Conservation (phyloP, 1,284 basidiomycete genomes). For the Ganoderma sinense region DNA sequence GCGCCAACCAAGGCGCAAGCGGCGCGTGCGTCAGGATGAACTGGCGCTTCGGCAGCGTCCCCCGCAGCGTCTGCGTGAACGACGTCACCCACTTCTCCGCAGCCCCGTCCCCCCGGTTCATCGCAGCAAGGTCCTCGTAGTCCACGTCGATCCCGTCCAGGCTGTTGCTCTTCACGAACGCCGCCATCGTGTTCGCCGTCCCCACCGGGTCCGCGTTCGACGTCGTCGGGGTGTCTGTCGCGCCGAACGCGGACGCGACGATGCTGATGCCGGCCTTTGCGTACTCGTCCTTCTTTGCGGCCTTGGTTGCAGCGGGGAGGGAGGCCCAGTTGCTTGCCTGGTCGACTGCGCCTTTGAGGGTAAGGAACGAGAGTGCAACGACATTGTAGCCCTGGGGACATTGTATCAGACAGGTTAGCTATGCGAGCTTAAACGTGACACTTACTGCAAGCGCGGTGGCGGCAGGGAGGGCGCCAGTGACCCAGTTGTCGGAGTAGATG, state of each 20-base stretch:
- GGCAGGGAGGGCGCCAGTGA: too few species aligned
- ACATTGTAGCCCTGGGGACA: conserved; percentile 25
- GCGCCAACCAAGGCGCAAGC: too few species aligned
- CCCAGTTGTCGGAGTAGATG: too few species aligned
- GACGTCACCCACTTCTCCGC: conserved; percentile 14
- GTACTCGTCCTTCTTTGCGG: conserved; percentile 50
- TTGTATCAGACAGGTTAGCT: too few species aligned
- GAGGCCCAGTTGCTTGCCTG: conserved; percentile 6
- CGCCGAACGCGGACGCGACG: conserved; percentile 32
- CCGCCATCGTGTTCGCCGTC: conserved; percentile 54
- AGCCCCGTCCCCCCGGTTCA: conserved; percentile 49
- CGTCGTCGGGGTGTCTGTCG: conserved; percentile 57
- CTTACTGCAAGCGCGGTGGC: too few species aligned
- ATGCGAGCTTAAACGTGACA: too few species aligned
- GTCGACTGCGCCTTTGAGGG: conserved; percentile 19
- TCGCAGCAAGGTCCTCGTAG: conserved; percentile 59
- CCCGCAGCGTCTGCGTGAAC: too few species aligned
- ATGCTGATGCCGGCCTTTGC: conserved; percentile 53
- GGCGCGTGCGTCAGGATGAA: too few species aligned
- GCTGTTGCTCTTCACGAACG: conserved; percentile 41
- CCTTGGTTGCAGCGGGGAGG: conserved; percentile 35
- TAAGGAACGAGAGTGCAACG: conserved; percentile 26
- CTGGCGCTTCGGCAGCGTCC: too few species aligned
- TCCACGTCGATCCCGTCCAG: conserved; percentile 67
- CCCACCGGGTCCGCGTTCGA: conserved; percentile 47